A percentile compares a stretch with the other conserved stretches of the same genome.
Evolutionary conservation across 2,329 filamentous ascomycete genomes (phyloP).

Genomic region (Phialophora macrospora): DNA sequence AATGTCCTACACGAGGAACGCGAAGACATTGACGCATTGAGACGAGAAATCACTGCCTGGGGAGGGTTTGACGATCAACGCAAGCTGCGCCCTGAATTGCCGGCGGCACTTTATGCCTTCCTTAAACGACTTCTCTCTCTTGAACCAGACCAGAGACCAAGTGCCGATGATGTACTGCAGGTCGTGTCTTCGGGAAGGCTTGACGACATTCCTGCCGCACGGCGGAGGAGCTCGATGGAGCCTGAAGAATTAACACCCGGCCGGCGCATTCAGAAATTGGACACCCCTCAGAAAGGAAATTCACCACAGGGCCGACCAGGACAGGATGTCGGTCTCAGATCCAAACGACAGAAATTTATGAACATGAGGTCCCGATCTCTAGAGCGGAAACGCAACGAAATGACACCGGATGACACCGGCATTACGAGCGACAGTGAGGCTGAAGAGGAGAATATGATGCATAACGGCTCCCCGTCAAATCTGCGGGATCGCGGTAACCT

Average conservation of each 20-base stretch:
- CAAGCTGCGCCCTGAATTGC: constrained; percentile 77
- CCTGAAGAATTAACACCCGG: constrained; percentile 38
- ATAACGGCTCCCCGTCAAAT: constrained; percentile 8
- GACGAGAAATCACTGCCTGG: constrained; percentile 86
- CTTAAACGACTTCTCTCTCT: constrained; percentile 80
- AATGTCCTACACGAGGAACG: constrained; percentile 88
- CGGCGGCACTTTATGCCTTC: constrained; percentile 81
- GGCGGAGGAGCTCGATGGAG: constrained; percentile 31
- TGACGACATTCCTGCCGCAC: constrained; percentile 31
- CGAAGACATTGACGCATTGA: constrained; percentile 83
- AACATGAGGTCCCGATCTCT: constrained; percentile 16
- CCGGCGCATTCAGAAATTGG: constrained; percentile 34
- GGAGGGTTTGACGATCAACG: constrained; percentile 80
- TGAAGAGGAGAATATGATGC: neutral
- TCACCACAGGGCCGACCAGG: constrained; percentile 24
- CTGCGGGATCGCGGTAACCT: constrained; percentile 5
- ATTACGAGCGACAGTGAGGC: constrained; percentile 24
- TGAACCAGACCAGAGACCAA: constrained; percentile 76
- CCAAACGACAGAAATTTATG: constrained; percentile 18
- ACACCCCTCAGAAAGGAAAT: constrained; percentile 32
- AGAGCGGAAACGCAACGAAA: constrained; percentile 17
- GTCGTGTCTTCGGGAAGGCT: constrained; percentile 71
- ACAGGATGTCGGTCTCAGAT: constrained; percentile 9
- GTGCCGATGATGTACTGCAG: constrained; percentile 80
- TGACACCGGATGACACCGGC: constrained; percentile 5